Evolutionary conservation across 495 filamentous ascomycete genomes (phyloP).

Genomic region (Penicillium desertorum): DNA sequence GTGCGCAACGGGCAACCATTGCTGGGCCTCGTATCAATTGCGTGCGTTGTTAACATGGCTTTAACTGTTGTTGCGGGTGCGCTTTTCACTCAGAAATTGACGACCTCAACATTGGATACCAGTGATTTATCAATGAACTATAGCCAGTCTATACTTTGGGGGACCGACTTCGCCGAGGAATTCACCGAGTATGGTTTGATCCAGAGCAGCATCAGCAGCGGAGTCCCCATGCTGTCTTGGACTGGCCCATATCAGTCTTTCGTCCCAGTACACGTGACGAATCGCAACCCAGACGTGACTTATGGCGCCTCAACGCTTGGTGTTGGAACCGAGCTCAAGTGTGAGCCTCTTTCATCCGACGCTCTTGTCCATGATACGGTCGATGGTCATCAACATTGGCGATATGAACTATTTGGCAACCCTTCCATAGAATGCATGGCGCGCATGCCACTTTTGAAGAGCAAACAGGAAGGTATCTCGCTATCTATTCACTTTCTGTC

Average conservation of each 20-base stretch:
- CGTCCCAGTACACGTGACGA: slow-evolving; percentile 30
- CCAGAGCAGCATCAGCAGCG: slow-evolving; percentile 43
- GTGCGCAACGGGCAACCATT: slow-evolving; percentile 35
- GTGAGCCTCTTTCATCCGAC: slow-evolving; percentile 22
- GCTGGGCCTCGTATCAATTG: slow-evolving; percentile 35
- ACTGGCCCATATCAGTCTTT: slow-evolving; percentile 40
- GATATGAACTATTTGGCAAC: slow-evolving; percentile 30
- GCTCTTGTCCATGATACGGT: slow-evolving; percentile 18
- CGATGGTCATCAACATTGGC: slow-evolving; percentile 29
- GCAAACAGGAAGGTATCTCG: slow-evolving; percentile 27
- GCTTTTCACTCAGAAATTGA: slow-evolving; percentile 40
- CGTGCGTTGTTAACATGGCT: slow-evolving; percentile 38
- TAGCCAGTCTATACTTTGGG: slow-evolving; percentile 35
- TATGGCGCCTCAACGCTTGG: slow-evolving; percentile 38
- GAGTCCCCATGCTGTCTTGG: slow-evolving; percentile 40
- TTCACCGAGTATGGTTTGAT: slow-evolving; percentile 46
- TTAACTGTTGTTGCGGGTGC: slow-evolving; percentile 41
- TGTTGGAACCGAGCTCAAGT: slow-evolving; percentile 35
- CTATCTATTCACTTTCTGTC: slow-evolving; percentile 44
- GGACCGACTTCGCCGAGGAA: slow-evolving; percentile 39
- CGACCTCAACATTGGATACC: slow-evolving; percentile 30
- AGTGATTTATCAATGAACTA: slow-evolving; percentile 33
- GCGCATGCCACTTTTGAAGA: slow-evolving; percentile 28
- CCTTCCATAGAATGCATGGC: slow-evolving; percentile 31
- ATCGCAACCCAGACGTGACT: slow-evolving; percentile 26